Base-by-base conservation (phyloP, 2,329 filamentous ascomycete genomes). In the Nigrospora oryzae region DNA sequence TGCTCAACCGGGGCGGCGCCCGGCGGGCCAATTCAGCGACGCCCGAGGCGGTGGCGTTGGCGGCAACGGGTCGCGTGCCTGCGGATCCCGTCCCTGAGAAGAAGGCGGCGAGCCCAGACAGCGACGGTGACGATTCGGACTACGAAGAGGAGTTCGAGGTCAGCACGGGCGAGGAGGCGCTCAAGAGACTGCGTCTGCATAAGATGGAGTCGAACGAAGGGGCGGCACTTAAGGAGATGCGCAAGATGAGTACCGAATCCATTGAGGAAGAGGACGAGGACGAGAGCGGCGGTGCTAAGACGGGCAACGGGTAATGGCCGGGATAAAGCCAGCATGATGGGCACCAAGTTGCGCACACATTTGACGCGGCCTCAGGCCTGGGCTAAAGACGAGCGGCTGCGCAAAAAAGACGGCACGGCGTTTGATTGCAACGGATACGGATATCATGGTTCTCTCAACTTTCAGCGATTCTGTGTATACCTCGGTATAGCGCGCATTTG, bases 111-210 rank as follows among this genome's bases (percentile, higher is more conserved):
- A 44, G 63, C 31, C 60, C 58, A 3, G 68, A 71, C 37, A 59
- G 59, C 19, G 58, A 56, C 23, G 54, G 58, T 8, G 55, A 63
- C 38, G 55, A 65, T 47, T 53, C 65, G 19, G 59, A 67, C 34
- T 61, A 66, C 43, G 63, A 69, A 39, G 64, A 66, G 48, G 67
- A 70, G 47, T 67, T 71, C 42, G 62, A 74, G 51, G 60, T 63
- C n/a, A 53, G 60, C 4, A 52, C 63, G 1, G 66, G 61, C 41
- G 54, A 62, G 40, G 58, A 73, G 47, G 61, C 67, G 3, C 54
- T 75, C 11, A 62, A 67, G 47, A 66, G 70, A 47, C 63, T 73
- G 53, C 66, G 52, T 39, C 48, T 63, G 14, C 59, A 50, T 31
- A 48, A 41, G 34, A 48, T 63, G 60, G 60, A 63, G 48, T 45